A percentile compares a stretch with the other conserved stretches of the same genome.
phyloP scores from a whole-genome alignment of 2,329 filamentous ascomycete genomes.

The Curvularia sp. region DNA sequence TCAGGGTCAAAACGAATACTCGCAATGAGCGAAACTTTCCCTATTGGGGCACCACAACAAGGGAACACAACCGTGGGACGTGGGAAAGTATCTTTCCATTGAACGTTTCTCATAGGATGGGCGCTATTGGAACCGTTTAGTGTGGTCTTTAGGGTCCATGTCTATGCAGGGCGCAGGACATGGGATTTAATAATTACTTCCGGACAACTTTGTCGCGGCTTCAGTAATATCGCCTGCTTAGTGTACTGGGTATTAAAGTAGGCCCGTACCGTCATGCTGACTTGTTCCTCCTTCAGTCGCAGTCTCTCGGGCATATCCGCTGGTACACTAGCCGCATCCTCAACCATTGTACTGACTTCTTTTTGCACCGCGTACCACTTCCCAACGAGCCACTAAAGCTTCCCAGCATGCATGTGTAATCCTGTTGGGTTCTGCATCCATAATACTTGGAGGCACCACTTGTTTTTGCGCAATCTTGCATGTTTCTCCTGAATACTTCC shows the following conservation, averaged over 20 bases:
- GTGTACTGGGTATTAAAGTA: neutral
- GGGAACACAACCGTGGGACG: conserved; percentile 1
- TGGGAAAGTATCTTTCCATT: neutral
- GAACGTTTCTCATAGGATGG: neutral
- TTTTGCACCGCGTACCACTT: conserved; percentile 2
- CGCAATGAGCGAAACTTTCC: neutral
- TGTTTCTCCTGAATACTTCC: neutral
- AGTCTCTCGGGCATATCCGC: neutral
- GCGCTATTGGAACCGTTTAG: neutral
- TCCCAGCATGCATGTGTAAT: neutral
- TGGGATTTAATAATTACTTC: conserved; percentile 1
- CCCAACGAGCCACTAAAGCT: conserved; percentile 1
- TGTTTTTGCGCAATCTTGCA: neutral
- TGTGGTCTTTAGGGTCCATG: neutral
- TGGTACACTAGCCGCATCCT: neutral
- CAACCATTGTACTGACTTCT: neutral
- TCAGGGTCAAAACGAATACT: neutral
- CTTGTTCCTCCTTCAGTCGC: neutral
- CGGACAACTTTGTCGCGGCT: neutral
- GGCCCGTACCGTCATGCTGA: neutral
- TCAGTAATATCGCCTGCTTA: neutral
- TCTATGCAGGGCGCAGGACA: conserved; percentile 3
- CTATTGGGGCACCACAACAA: neutral
- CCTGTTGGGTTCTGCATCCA: neutral
- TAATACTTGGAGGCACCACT: neutral